A percentile compares a stretch with the other conserved stretches of the same genome.
phyloP scores from a whole-genome alignment of 148 eudicot species.

The Bassia scoparia region DNA sequence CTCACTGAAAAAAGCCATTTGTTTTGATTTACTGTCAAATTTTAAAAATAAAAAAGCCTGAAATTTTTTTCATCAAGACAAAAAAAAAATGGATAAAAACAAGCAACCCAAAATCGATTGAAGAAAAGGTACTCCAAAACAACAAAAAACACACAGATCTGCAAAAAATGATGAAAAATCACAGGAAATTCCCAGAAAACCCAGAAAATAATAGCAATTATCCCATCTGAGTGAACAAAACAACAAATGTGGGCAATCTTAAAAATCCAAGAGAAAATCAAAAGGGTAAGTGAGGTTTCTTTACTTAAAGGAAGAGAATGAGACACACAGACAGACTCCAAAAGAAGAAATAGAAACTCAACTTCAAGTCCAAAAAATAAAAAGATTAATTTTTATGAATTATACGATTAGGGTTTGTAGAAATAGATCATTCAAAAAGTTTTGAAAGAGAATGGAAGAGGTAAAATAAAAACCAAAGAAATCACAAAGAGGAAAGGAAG shows the following conservation, averaged over 20 bases:
- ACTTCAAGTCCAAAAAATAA: neutral
- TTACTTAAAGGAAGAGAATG: slow-evolving; percentile 22
- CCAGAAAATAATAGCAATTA: neutral
- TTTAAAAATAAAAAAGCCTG: neutral
- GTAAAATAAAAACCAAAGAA: neutral
- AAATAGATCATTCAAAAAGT: slow-evolving; percentile 20
- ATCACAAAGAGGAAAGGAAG: no score
- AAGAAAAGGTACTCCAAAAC: slow-evolving; percentile 9
- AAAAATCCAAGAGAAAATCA: slow-evolving; percentile 4
- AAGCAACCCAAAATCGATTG: neutral
- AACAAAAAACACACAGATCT: slow-evolving; percentile 23
- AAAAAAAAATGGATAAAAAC: neutral
- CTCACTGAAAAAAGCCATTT: neutral
- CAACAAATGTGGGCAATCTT: slow-evolving; percentile 29
- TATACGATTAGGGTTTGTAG: slow-evolving; percentile 32
- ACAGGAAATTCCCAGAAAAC: neutral
- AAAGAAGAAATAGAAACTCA: neutral
- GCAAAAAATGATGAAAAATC: slow-evolving; percentile 13
- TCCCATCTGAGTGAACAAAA: neutral
- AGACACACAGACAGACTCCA: slow-evolving; percentile 33
- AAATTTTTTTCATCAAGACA: neutral
- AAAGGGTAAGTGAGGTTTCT: neutral
- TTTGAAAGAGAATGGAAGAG: slow-evolving; percentile 9
- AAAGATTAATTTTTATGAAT: neutral
- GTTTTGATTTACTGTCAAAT: no score